These are phyloP conservation scores for Sechiopsis laciniata DNA, from an alignment of 306 rosid genomes.

Conservation along the genomic window DNA sequence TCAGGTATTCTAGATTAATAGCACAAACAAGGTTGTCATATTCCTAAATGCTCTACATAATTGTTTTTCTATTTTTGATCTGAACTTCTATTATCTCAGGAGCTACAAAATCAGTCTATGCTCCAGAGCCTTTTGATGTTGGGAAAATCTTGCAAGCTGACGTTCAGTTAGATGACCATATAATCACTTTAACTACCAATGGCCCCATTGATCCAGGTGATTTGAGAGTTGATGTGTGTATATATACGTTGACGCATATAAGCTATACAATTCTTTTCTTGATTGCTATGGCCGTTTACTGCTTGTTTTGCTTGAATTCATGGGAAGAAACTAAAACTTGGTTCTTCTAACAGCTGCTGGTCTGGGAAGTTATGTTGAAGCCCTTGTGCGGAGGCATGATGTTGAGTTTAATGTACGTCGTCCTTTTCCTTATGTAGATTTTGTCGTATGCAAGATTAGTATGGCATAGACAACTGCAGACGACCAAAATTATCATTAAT, in stretches of 20 bases:
- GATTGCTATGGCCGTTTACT: neutral
- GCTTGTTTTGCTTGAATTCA: neutral
- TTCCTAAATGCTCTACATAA: too few species aligned
- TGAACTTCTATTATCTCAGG: constrained; percentile 38
- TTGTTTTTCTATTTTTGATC: neutral
- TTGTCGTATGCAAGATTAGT: neutral
- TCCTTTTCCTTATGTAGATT: neutral
- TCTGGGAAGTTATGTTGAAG: constrained; percentile 87
- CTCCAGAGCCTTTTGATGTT: constrained; percentile 86
- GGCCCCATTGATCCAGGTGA: constrained; percentile 82
- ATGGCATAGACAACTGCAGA: neutral
- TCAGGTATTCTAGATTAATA: constrained; percentile 41
- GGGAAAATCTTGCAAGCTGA: constrained; percentile 68
- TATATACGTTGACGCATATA: too few species aligned
- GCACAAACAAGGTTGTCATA: too few species aligned
- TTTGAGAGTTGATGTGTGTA: neutral
- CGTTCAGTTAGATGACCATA: constrained; percentile 37
- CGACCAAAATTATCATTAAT: constrained; percentile 7
- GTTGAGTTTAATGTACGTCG: constrained; percentile 70
- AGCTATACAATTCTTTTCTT: neutral
- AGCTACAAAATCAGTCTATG: constrained; percentile 69
- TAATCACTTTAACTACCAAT: constrained; percentile 52
- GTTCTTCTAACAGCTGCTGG: constrained; percentile 70
- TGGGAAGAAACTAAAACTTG: constrained; percentile 5
- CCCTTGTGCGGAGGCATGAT: constrained; percentile 79